Conservation (phyloP, 2,329 filamentous ascomycete genomes). For the Peltaster fructicola region DNA sequence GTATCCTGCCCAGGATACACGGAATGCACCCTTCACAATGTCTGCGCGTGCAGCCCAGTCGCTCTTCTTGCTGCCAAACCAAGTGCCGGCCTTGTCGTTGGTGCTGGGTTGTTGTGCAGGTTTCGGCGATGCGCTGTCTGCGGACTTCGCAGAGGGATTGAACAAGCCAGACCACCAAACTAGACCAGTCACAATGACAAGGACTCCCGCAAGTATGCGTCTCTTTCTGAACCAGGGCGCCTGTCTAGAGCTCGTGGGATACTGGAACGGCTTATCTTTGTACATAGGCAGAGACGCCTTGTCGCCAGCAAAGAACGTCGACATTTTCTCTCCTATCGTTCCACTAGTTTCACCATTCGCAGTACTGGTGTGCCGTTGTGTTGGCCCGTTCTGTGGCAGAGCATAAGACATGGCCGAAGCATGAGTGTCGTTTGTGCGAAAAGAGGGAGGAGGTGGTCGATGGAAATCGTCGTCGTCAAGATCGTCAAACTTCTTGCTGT, state of each 20-base stretch:
- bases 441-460: too few species aligned
- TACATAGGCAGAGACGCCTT: constrained; percentile 66
- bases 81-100: constrained; percentile 29
- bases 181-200: constrained; percentile 40
- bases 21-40: constrained; percentile 74
- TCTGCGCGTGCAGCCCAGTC: constrained; percentile 68
- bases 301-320: constrained; percentile 43
- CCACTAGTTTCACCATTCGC: constrained; percentile 18
- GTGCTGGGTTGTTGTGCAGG: constrained; percentile 7
- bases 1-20: constrained; percentile 84
- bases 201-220: constrained; percentile 36
- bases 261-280: constrained; percentile 90
- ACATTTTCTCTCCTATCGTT: constrained; percentile 42
- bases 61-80: constrained; percentile 36
- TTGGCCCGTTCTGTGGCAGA: constrained; percentile 24
- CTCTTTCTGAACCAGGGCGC: constrained; percentile 47
- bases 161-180: constrained; percentile 53
- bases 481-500: too few species aligned
- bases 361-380: constrained; percentile 21
- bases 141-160: constrained; percentile 17
- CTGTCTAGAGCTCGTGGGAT: constrained; percentile 39
- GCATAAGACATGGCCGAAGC: constrained; percentile 23
- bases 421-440: too few species aligned
- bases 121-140: constrained; percentile 3
- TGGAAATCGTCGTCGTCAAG: too few species aligned